Base-by-base conservation (phyloP, 2,329 filamentous ascomycete species). In the Ophiostoma himal-ulmi region DNA sequence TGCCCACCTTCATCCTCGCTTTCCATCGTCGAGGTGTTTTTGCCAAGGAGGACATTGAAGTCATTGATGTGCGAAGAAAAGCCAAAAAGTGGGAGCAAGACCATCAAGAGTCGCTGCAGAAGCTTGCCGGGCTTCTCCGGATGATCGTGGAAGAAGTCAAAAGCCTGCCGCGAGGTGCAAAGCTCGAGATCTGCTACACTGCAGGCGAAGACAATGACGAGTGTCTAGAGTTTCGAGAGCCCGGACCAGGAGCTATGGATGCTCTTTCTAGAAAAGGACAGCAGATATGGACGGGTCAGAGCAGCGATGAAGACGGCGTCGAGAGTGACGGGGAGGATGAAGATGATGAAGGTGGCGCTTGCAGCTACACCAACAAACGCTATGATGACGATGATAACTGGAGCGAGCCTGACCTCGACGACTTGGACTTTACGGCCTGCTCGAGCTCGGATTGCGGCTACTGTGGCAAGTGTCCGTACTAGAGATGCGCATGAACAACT, bases 1-100 rank as follows among this genome's bases (percentile, higher is more conserved):
- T 80, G 5, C 75, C 78, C 0, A 79, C 78, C 8, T 79, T 83
- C 54, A 74, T 83, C 37, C 73, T 83, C 1, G 82, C 80, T 0
- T 81, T 79, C 71, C 82, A 83, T 67, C 70, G 74, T 5, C 68
- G 62, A 1, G 80, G 81, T 0, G 6, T 73, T 0, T 83, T 83
- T 70, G 10, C 65, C 20, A 17, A 17, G 36, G 69, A 75, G 0
- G 77, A 83, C 10, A 78, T 79, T 1, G 72, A 76, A 37, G 73
- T 82, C 41, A 73, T 73, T 22, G 75, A 81, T 52, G 75, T 81
- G 1, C 71, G 73, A 0, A 72, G 75, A 0, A 71, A 78, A 3
- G 73, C 82, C 26, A 68, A 73, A 2, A 66, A 72, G 1, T 83
- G 82, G 82, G 81, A 83, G 70, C 71, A 70, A 6, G 70, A 75